Percentiles rank a stretch among this genome's conserved stretches.
phyloP scores from a whole-genome alignment of 2,329 filamentous ascomycete species.

The Talaromyces sp. region DNA sequence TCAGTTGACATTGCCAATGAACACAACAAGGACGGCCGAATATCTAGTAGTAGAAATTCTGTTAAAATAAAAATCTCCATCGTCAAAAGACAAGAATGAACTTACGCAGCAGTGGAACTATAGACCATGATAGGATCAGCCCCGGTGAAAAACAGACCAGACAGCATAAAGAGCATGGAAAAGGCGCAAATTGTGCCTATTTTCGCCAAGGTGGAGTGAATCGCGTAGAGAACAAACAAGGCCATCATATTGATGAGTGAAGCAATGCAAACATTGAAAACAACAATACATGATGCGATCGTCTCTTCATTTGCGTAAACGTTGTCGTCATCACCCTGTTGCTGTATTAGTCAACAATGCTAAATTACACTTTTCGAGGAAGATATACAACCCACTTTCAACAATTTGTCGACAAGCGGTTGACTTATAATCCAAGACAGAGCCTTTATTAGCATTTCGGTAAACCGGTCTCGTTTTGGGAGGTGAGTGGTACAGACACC shows the following conservation, averaged over 20 bases:
- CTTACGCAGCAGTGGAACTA: not conserved
- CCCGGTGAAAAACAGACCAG: not conserved
- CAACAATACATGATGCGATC: not conserved
- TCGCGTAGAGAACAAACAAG: not conserved
- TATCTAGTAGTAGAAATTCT: not conserved
- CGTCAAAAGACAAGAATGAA: not conserved
- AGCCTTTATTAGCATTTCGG: not conserved
- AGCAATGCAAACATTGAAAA: not conserved
- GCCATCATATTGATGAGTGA: not conserved
- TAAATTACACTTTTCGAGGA: not conserved
- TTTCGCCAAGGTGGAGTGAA: not conserved
- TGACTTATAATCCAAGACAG: not conserved
- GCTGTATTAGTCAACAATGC: not conserved
- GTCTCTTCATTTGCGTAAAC: not conserved
- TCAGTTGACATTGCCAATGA: not conserved
- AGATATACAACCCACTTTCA: not conserved
- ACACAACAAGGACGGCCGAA: not conserved
- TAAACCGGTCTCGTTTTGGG: not conserved
- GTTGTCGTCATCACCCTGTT: not conserved
- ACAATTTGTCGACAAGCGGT: not conserved
- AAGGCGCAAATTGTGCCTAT: not conserved
- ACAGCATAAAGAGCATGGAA: not conserved
- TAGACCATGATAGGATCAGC: not conserved
- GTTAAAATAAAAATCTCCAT: not conserved
- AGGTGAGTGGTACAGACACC: not conserved